Percentiles rank a stretch among this genome's conserved stretches.
These are phyloP conservation scores for Trypanosoma melophagium DNA, from an alignment of 208 protist species.

Conservation along the genomic window DNA sequence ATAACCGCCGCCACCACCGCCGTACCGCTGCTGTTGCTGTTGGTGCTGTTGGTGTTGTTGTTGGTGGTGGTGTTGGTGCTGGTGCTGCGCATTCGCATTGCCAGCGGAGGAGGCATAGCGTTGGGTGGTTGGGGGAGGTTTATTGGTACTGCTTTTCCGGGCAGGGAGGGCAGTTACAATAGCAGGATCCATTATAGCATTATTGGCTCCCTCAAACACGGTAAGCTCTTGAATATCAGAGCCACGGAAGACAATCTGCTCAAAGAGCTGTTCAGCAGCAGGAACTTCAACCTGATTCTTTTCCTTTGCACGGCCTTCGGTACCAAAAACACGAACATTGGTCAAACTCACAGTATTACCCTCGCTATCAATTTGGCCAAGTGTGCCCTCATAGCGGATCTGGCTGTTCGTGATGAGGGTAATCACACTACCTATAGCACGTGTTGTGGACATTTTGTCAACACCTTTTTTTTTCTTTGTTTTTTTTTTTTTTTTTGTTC, in stretches of 20 bases:
- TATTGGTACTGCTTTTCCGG: conserved; percentile 18
- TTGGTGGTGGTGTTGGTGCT: conserved; percentile 33
- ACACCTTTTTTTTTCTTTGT: conserved; percentile 9
- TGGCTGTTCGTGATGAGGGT: conserved; percentile 85
- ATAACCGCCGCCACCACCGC: conserved; percentile 35
- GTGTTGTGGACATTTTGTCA: conserved; percentile 28
- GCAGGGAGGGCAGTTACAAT: conserved; percentile 63
- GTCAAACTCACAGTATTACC: conserved; percentile 85
- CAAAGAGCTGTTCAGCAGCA: conserved; percentile 67
- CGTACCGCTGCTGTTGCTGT: conserved; percentile 29
- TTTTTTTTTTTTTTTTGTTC: conserved; percentile 6
- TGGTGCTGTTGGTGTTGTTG: conserved; percentile 26
- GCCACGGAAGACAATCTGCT: conserved; percentile 89
- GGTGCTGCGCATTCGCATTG: conserved; percentile 17
- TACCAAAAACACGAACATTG: conserved; percentile 89
- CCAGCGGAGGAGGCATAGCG: conserved; percentile 15
- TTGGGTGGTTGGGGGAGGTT: conserved; percentile 5
- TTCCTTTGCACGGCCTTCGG: conserved; percentile 69
- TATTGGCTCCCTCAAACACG: conserved; percentile 56
- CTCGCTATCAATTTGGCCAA: conserved; percentile 67
- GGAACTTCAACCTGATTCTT: conserved; percentile 59
- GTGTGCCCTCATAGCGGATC: conserved; percentile 86
- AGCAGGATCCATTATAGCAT: conserved; percentile 68
- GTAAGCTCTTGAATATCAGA: conserved; percentile 85
- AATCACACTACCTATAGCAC: conserved; percentile 64